Conservation (phyloP, 345 rosid species). For the Dipteronia dyeriana region DNA sequence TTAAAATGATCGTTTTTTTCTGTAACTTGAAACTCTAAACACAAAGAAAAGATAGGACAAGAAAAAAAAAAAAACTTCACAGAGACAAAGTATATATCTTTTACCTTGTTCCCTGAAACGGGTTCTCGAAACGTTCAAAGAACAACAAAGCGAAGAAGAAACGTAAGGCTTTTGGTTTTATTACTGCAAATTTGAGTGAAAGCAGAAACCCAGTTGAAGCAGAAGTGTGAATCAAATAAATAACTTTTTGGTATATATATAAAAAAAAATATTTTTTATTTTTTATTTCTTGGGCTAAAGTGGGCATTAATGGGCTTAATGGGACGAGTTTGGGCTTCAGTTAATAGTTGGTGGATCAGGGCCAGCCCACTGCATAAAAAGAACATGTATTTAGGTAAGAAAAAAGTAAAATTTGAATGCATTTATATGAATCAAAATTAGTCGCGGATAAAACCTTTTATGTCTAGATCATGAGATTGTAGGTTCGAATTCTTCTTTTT, state of each 20-base stretch:
- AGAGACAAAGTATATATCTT: neutral
- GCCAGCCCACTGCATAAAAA: too few relatives aligned
- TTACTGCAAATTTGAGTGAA: constrained; percentile 1
- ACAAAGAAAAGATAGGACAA: neutral
- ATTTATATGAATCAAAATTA: too few relatives aligned
- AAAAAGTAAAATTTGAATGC: too few relatives aligned
- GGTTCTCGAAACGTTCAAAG: neutral
- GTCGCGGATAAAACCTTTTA: too few relatives aligned
- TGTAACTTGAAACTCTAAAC: neutral
- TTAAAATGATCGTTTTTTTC: neutral
- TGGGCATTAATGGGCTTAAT: neutral
- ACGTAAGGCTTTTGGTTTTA: neutral
- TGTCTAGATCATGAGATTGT: too few relatives aligned
- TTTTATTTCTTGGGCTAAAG: neutral
- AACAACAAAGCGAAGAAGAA: neutral
- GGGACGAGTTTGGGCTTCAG: neutral
- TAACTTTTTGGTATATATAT: neutral
- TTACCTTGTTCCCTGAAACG: neutral
- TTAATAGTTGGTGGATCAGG: too few relatives aligned
- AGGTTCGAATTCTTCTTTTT: too few relatives aligned
- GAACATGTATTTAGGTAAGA: too few relatives aligned
- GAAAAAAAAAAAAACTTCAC: neutral
- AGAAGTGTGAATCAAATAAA: neutral
- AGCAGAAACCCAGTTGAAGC: neutral
- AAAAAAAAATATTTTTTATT: neutral